phyloP scores from a whole-genome alignment of 192 early-diverging fungal species.

The Backusella liffmaniae region DNA sequence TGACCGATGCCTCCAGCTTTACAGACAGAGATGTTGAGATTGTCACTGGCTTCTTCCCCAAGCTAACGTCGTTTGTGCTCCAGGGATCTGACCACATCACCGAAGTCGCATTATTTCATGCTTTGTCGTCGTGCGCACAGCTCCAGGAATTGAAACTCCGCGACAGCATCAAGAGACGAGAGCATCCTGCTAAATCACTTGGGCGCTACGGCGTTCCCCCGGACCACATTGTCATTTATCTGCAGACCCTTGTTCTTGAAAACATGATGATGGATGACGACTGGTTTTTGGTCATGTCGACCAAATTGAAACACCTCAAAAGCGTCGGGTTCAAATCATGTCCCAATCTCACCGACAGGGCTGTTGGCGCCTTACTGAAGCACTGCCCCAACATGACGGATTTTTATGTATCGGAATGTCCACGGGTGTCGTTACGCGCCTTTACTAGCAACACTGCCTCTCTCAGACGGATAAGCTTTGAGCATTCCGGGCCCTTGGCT shows the following conservation, averaged over 20 bases:
- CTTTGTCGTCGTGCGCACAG: background rate
- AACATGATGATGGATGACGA: background rate
- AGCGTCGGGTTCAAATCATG: background rate
- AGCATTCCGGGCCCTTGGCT: background rate
- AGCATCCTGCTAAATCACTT: background rate
- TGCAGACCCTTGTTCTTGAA: background rate
- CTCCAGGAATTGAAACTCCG: background rate
- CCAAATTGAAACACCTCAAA: background rate
- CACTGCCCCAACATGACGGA: background rate
- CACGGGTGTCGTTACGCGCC: background rate
- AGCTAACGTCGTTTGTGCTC: background rate
- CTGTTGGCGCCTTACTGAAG: background rate
- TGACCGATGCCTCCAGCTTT: background rate
- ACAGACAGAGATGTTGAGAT: background rate
- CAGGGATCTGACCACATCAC: background rate
- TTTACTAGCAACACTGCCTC: background rate
- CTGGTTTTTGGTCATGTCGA: background rate
- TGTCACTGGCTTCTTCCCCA: background rate
- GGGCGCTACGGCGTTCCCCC: background rate
- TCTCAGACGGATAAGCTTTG: background rate
- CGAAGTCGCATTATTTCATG: background rate
- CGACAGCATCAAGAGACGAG: background rate
- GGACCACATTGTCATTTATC: background rate
- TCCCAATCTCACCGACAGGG: background rate
- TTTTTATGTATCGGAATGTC: background rate